Evolutionary conservation across 768 basidiomycete genomes (phyloP).

Genomic region (Pleurotus eryngii): DNA sequence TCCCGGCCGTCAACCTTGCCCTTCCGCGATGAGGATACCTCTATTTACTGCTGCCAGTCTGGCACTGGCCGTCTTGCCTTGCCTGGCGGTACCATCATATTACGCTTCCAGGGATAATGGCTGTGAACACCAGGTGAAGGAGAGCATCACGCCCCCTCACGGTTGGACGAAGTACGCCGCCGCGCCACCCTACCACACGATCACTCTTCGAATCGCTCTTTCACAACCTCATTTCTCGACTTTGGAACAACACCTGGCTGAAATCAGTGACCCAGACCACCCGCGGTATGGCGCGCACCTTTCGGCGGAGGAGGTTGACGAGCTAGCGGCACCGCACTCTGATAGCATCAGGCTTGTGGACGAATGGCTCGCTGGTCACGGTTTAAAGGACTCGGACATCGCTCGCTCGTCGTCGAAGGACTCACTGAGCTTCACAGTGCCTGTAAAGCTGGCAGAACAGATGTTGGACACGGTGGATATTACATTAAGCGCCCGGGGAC

Average conservation of each 20-base stretch:
- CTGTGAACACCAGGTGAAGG: conserved; percentile 38
- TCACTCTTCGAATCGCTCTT: conserved; percentile 57
- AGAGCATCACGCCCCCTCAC: conserved; percentile 40
- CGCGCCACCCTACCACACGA: conserved; percentile 41
- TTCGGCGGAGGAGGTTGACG: conserved; percentile 64
- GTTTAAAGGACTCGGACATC: conserved; percentile 44
- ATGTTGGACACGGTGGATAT: conserved; percentile 66
- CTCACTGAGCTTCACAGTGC: conserved; percentile 61
- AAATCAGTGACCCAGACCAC: conserved; percentile 58
- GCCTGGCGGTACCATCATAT: conserved; percentile 5
- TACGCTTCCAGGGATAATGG: background rate
- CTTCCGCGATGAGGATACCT: conserved; percentile 4
- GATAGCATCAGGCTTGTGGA: conserved; percentile 52
- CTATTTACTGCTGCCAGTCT: conserved; percentile 7
- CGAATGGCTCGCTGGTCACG: conserved; percentile 59
- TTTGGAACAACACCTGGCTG: conserved; percentile 50
- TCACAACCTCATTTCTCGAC: conserved; percentile 47
- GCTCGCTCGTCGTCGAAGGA: conserved; percentile 62
- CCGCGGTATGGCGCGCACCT: conserved; percentile 53
- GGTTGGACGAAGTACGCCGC: conserved; percentile 44
- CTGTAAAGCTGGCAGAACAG: conserved; percentile 58
- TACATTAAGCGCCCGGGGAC: background rate
- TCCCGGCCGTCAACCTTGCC: background rate
- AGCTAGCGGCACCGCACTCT: conserved; percentile 53
- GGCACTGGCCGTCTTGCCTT: conserved; percentile 5